phyloP scores from a whole-genome alignment of 169 alveolate species.

The Plasmodium berghei region DNA sequence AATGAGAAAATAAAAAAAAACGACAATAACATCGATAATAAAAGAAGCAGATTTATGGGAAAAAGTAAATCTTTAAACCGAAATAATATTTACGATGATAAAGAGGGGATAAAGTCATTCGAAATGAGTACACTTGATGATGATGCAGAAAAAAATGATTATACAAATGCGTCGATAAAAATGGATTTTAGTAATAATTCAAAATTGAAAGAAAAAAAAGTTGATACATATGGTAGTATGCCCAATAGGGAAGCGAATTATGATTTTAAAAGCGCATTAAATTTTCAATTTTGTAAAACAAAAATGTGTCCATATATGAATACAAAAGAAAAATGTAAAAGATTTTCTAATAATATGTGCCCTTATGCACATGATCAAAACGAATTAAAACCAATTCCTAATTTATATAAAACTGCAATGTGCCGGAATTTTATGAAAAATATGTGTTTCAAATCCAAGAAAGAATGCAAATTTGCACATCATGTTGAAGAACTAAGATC shows the following conservation, averaged over 20 bases:
- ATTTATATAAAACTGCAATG: constrained; percentile 77
- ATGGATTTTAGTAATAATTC: constrained; percentile 13
- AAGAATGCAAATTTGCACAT: constrained; percentile 75
- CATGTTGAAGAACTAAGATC: constrained; percentile 77
- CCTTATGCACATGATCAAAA: constrained; percentile 78
- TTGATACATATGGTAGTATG: constrained; percentile 13
- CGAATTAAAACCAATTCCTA: constrained; percentile 74
- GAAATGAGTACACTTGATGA: constrained; percentile 19
- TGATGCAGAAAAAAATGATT: constrained; percentile 22
- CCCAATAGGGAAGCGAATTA: constrained; percentile 54
- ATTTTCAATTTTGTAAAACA: constrained; percentile 74
- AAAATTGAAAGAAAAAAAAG: constrained; percentile 42
- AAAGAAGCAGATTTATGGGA: constrained; percentile 15
- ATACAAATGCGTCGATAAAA: constrained; percentile 11
- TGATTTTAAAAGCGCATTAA: constrained; percentile 74
- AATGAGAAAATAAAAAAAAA: neutral
- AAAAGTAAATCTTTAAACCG: constrained; percentile 62
- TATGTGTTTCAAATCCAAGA: constrained; percentile 62
- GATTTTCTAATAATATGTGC: constrained; percentile 75
- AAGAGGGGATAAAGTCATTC: constrained; percentile 11
- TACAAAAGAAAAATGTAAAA: constrained; percentile 76
- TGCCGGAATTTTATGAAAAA: constrained; percentile 76
- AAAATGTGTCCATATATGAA: constrained; percentile 79
- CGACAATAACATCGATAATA: constrained; percentile 11
- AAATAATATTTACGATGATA: constrained; percentile 30